Evolutionary conservation across 371 early-diverging fungal genomes (phyloP), one percentile per base, ranked within the genome.

Genomic region (Apophysomyces trapeziformis): DNA sequence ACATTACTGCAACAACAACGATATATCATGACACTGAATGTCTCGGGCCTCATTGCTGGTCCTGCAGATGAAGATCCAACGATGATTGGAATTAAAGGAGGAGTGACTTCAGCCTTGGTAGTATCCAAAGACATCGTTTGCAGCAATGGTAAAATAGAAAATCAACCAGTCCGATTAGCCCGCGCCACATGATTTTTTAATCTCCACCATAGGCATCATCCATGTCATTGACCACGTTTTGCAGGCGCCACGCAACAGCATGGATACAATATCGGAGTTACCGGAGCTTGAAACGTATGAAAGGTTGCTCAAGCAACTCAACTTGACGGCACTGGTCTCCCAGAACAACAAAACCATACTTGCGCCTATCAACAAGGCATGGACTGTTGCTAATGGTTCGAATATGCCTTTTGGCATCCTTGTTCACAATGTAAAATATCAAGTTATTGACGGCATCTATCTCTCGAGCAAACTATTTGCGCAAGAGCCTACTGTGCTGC

Each of bases 391-490:
- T 47, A 74, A 70, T 66, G 68, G 62, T 3, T 41, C 71, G 7
- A 64, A 44, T 37, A 63, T 74, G 54, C 71, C 74, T 9, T 74
- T 67, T 58, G 74, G 74, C 13, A 68, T 68, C 4, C 63, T 74
- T 35, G 68, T 74, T 9, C 74, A 74, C 57, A 58, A 66, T 18
- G 45, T 74, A n/a, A 71, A 74, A 57, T 74, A 68, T 38, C 71
- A 74, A 47, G 71, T 74, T 16, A 64, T 71, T 12, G 64, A 68
- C 7, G 71, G 71, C 2, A 60, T 58, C 26, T 74, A 71, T 35
- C 58, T 64, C 11, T 66, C 57, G 21, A 57, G 61, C 13, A 45
- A 71, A 11, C 58, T 74, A 5, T 56, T 61, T 32, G 56, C 41
- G 2, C 60, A 61, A 38, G 64, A 66, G n/a, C 13, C 41, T 14